A percentile compares a stretch with the other conserved stretches of the same genome.
Conservation (phyloP, 139 green algal species). For the Haematococcus lacustris region DNA sequence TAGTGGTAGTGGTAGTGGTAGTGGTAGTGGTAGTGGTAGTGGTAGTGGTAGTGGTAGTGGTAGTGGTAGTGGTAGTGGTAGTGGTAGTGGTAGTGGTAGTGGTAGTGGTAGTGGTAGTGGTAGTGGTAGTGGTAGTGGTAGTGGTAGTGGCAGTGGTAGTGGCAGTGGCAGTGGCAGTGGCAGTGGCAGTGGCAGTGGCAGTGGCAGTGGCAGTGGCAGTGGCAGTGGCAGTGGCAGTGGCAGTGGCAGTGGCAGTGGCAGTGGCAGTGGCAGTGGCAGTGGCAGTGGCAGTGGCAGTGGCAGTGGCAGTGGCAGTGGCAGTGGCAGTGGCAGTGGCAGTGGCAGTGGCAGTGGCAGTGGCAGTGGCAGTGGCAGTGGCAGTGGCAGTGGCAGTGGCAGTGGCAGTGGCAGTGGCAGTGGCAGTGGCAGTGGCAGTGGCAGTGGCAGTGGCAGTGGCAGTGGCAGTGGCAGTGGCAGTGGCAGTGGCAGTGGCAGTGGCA, state of each 20-base stretch:
- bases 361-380: too few relatives aligned
- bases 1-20: slow-evolving; percentile 4
- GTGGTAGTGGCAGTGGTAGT: background rate
- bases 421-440: too few relatives aligned
- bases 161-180: background rate
- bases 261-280: too few relatives aligned
- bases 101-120: background rate
- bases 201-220: background rate
- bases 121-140: slow-evolving; percentile 4
- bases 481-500: too few relatives aligned
- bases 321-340: too few relatives aligned
- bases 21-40: slow-evolving; percentile 4
- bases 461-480: too few relatives aligned
- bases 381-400: too few relatives aligned
- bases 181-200: background rate
- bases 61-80: background rate
- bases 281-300: too few relatives aligned
- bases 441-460: too few relatives aligned
- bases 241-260: background rate
- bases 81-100: background rate
- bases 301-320: too few relatives aligned
- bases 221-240: background rate
- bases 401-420: too few relatives aligned
- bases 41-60: slow-evolving; percentile 3
- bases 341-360: too few relatives aligned